These are phyloP conservation scores for Zymoseptoria passerinii DNA, from an alignment of 2,329 filamentous ascomycete genomes.

Conservation along the genomic window DNA sequence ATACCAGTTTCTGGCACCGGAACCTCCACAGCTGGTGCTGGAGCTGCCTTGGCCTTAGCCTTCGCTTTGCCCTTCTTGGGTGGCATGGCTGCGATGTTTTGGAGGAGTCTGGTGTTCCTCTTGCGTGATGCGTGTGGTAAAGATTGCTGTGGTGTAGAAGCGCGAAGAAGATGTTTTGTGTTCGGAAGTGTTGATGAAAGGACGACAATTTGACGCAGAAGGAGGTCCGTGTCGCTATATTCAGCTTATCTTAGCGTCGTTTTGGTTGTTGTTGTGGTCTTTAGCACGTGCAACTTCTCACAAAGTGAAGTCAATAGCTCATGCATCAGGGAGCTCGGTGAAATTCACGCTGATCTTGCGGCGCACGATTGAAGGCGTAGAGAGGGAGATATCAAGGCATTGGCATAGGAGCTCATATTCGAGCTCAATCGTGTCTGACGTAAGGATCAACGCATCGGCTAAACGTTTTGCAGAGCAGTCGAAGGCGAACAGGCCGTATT, in stretches of 20 bases:
- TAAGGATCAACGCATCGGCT: not conserved
- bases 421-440: not conserved
- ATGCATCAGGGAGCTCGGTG: not conserved
- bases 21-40: not conserved
- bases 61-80: constrained; percentile 16
- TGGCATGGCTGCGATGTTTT: constrained; percentile 9
- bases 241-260: not conserved
- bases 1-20: not conserved
- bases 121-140: not conserved
- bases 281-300: not conserved
- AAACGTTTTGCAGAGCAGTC: not conserved
- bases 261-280: not conserved
- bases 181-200: not conserved
- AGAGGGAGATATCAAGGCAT: not conserved
- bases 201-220: not conserved
- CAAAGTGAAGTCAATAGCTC: not conserved
- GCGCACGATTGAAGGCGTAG: not conserved
- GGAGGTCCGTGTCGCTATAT: not conserved
- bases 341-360: not conserved
- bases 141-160: not conserved
- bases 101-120: not conserved
- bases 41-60: constrained; percentile 1
- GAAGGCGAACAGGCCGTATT: no score
- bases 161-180: not conserved
- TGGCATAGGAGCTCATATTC: not conserved